Evolutionary conservation across 129 eudicot genomes (phyloP), one percentile per base, ranked within the genome.

Genomic region (Arctium minus): DNA sequence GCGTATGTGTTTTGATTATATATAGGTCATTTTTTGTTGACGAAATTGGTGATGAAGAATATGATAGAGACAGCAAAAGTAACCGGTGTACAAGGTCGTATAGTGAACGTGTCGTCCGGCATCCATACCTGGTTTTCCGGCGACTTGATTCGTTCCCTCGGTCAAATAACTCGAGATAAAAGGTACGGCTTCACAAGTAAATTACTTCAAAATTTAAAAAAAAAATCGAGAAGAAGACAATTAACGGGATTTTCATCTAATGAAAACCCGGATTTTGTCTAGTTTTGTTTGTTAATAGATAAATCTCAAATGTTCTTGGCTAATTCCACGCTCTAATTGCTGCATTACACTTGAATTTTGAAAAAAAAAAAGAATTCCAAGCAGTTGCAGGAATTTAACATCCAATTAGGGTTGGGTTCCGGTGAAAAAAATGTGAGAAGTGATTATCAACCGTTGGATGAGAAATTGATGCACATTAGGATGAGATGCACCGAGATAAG

Each of bases 71-170:
- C 97, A 10, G 94, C 97, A 10, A 73, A 85, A 77, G 6, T 4
- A 4, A 89, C 84, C 37, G 97, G 97, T 18, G 68, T 89, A 1
- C 92, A 95, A 87, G 99, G 99, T 82, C 85, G 99, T n/a, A 93
- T 95, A 77, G 94, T 95, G 81, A 95, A 95, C 75, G 97, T 95
- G 29, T 80, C 99, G 8, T 95, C 99, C 29, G 85, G 89, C 60
- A 88, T 93, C 30, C 97, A 95, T 73, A 85, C 88, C 46, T 95
- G 99, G 99, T 93, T 93, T 91, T 86, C 97, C 87, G 97, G 94
- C 53, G 93, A 93, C 86, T 76, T 86, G 75, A 80, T 95, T 50
- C 80, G 82, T n/a, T 87, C 92, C 68, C 91, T 94, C 8, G 87
- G 77, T 76, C 84, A 81, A 74, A 89, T 91, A 36, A 92, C 93